Conservation (phyloP, 371 early-diverging fungal species). For the Lichtheimia corymbifera region DNA sequence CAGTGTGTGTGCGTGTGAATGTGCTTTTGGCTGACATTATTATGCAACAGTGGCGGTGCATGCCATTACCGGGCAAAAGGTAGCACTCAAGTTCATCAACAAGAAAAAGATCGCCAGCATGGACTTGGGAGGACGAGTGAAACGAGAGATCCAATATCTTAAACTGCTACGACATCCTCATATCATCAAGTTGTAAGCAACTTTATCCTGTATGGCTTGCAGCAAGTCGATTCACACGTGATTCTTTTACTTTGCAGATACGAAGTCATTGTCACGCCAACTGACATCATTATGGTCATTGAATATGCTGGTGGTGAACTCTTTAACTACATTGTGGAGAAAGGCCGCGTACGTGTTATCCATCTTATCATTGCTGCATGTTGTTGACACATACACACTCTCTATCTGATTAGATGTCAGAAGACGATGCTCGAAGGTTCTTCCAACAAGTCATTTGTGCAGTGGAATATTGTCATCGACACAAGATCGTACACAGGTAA, state of each 20-base stretch:
- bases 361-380: neutral
- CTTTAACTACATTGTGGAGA: slow-evolving; percentile 96
- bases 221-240: no score
- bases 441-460: slow-evolving; percentile 99
- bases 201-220: neutral
- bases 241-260: slow-evolving; percentile 48
- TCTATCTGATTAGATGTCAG: slow-evolving; percentile 67
- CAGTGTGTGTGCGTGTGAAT: neutral
- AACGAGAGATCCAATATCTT: slow-evolving; percentile 97
- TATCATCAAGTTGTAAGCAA: slow-evolving; percentile 91
- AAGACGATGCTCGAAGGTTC: slow-evolving; percentile 88
- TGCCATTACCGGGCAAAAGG: slow-evolving; percentile 88
- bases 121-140: slow-evolving; percentile 93
- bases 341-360: slow-evolving; percentile 68
- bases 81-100: slow-evolving; percentile 96
- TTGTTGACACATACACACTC: neutral
- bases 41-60: slow-evolving; percentile 86
- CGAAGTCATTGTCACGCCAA: slow-evolving; percentile 96
- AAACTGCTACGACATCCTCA: slow-evolving; percentile 95
- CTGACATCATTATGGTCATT: slow-evolving; percentile 97
- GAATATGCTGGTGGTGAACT: slow-evolving; percentile 97
- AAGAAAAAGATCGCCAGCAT: slow-evolving; percentile 85
- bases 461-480: slow-evolving; percentile 97
- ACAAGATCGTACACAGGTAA: slow-evolving; percentile 95
- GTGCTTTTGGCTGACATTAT: no score